Percentiles rank a stretch among this genome's conserved stretches.
Conservation (phyloP, 176 grass and related monocot genomes). For the Tillandsia leiboldiana region DNA sequence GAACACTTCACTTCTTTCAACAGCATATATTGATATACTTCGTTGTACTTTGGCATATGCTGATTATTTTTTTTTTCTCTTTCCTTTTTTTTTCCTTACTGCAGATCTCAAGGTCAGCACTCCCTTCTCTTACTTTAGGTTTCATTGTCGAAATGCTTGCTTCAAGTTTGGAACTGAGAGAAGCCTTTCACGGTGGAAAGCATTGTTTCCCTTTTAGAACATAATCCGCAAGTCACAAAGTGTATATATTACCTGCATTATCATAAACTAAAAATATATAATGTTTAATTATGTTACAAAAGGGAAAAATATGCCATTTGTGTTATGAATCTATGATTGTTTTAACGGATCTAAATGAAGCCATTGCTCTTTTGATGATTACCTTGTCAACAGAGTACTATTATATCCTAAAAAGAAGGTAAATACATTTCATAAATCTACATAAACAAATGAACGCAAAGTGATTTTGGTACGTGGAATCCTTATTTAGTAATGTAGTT, state of each 20-base stretch:
- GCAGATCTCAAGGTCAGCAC: constrained; percentile 87
- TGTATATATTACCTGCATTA: too few species aligned
- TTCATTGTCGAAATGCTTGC: constrained; percentile 12
- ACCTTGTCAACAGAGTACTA: too few species aligned
- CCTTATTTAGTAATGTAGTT: background rate
- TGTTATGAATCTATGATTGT: too few species aligned
- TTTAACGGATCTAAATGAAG: too few species aligned
- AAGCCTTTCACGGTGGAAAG: constrained; percentile 6
- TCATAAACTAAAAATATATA: too few species aligned
- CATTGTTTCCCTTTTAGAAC: background rate
- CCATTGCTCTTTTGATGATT: too few species aligned
- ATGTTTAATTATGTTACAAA: too few species aligned
- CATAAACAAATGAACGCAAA: too few species aligned
- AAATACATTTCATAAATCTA: too few species aligned
- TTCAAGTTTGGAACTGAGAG: constrained; percentile 13
- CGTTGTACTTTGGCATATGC: background rate
- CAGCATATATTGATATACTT: background rate
- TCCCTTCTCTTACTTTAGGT: constrained; percentile 25
- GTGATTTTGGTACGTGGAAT: background rate
- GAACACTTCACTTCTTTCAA: background rate
- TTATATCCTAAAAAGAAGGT: too few species aligned
- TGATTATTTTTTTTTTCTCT: background rate
- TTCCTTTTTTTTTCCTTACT: constrained; percentile 25
- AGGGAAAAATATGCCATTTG: too few species aligned
- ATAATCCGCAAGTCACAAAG: background rate